Percentiles rank a stretch among this genome's conserved stretches.
Evolutionary conservation across 1,139 yeast species (phyloP).

Genomic region (Fermentozyma sake): DNA sequence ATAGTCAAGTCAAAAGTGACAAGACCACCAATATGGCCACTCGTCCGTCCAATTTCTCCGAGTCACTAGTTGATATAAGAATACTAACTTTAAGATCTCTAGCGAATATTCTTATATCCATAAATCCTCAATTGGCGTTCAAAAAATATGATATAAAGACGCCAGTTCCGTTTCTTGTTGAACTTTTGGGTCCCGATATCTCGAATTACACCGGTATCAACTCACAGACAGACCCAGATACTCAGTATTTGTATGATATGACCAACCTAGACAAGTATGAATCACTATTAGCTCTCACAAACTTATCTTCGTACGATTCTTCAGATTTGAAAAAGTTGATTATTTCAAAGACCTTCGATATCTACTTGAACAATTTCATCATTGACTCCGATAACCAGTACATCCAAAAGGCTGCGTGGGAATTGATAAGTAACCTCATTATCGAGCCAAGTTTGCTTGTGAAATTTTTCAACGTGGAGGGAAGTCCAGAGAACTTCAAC

Average conservation of each 20-base stretch:
- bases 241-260: slow-evolving; percentile 22
- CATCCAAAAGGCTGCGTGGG: slow-evolving; percentile 45
- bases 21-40: no score
- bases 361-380: slow-evolving; percentile 32
- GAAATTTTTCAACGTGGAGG: slow-evolving; percentile 45
- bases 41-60: slow-evolving; percentile 14
- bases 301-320: slow-evolving; percentile 30
- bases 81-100: slow-evolving; percentile 30
- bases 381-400: slow-evolving; percentile 31
- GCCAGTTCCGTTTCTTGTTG: slow-evolving; percentile 45
- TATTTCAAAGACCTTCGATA: slow-evolving; percentile 30
- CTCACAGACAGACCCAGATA: slow-evolving; percentile 3
- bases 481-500: slow-evolving; percentile 19
- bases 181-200: slow-evolving; percentile 36
- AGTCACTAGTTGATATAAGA: slow-evolving; percentile 18
- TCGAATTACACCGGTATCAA: slow-evolving; percentile 18
- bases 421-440: slow-evolving; percentile 44
- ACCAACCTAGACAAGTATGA: slow-evolving; percentile 39
- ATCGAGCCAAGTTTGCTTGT: slow-evolving; percentile 41
- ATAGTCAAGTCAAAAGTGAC: slow-evolving; percentile 20
- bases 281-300: slow-evolving; percentile 45
- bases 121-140: slow-evolving; percentile 37
- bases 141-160: slow-evolving; percentile 36
- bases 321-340: slow-evolving; percentile 27
- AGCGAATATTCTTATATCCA: slow-evolving; percentile 41